Evolutionary conservation across 495 filamentous ascomycete species (phyloP), one percentile per base, ranked within the genome.

Genomic region (Aspergillus cavernicola): DNA sequence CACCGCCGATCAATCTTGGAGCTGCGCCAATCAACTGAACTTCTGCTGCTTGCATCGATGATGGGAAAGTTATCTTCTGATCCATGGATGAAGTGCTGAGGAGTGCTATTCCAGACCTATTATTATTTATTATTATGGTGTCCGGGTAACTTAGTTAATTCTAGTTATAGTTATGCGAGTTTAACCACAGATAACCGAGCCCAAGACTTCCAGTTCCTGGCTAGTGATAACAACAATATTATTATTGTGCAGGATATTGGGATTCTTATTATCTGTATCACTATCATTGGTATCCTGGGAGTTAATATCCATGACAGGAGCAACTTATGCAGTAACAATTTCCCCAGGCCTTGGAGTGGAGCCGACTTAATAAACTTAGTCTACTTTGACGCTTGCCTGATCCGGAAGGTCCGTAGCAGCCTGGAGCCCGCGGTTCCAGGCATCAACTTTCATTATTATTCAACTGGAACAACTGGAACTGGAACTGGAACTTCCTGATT

Each of bases 371-470:
- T 31, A 52, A 38, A 41, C 18, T 47, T 35, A 40, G 32, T 22
- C 16, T 9, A 32, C 6, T n/a, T n/a, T 46, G 28, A 7, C 15
- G 43, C 20, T 19, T 50, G 41, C 62, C 60, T 42, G 23, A 64
- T 60, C 45, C 62, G 65, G 65, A 59, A 68, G 64, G 64, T 66
- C 59, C 55, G 50, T 59, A 65, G n/a, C n/a, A n/a, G n/a, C n/a
- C n/a, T n/a, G n/a, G n/a, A n/a, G n/a, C n/a, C n/a, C n/a, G n/a
- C n/a, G n/a, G n/a, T n/a, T n/a, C n/a, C n/a, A n/a, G n/a, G n/a
- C n/a, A n/a, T n/a, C n/a, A n/a, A n/a, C n/a, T n/a, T n/a, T n/a
- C n/a, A n/a, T n/a, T n/a, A n/a, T n/a, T n/a, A n/a, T n/a, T n/a
- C n/a, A n/a, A n/a, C n/a, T n/a, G n/a, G n/a, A n/a, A n/a, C n/a